Evolutionary conservation across 1,284 basidiomycete species (phyloP).

Genomic region (Irpex rosettiformis): DNA sequence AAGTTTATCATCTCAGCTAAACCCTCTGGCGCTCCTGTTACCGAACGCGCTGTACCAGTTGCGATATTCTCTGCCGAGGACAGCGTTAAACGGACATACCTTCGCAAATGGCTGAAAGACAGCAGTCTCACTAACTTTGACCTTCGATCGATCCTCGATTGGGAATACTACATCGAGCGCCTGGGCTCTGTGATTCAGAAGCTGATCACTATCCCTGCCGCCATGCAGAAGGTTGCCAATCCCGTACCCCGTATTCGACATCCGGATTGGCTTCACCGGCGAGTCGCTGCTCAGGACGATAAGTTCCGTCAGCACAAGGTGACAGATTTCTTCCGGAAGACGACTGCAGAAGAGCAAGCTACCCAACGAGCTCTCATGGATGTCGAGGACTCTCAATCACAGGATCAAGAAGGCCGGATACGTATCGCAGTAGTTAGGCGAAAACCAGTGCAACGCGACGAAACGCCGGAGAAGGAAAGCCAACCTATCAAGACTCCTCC

Average conservation of each 20-base stretch:
- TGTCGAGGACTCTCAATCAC: conserved; percentile 63
- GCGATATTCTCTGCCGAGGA: conserved; percentile 98
- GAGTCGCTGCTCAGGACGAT: conserved; percentile 88
- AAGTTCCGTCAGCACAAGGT: conserved; percentile 98
- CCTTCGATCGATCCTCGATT: conserved; percentile 93
- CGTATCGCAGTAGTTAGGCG: conserved; percentile 57
- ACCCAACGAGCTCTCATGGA: conserved; percentile 39
- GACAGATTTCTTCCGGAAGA: conserved; percentile 87
- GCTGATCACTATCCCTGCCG: conserved; percentile 98
- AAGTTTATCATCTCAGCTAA: conserved; percentile 98
- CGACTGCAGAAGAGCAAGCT: conserved; percentile 31
- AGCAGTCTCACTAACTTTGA: conserved; percentile 88
- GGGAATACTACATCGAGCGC: conserved; percentile 98
- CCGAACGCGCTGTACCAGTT: conserved; percentile 96
- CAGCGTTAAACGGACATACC: conserved; percentile 83
- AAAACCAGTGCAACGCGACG: conserved; percentile 37
- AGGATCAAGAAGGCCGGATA: conserved; percentile 29
- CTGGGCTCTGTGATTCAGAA: conserved; percentile 99
- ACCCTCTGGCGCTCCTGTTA: conserved; percentile 92
- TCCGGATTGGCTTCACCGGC: conserved; percentile 95
- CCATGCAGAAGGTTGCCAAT: conserved; percentile 96
- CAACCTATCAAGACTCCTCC: conserved; percentile 43
- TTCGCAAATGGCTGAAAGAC: conserved; percentile 97
- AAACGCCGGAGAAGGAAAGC: conserved; percentile 37
- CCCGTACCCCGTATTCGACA: conserved; percentile 95